phyloP scores from a whole-genome alignment of 768 basidiomycete genomes.

The Boletus reticulatus region DNA sequence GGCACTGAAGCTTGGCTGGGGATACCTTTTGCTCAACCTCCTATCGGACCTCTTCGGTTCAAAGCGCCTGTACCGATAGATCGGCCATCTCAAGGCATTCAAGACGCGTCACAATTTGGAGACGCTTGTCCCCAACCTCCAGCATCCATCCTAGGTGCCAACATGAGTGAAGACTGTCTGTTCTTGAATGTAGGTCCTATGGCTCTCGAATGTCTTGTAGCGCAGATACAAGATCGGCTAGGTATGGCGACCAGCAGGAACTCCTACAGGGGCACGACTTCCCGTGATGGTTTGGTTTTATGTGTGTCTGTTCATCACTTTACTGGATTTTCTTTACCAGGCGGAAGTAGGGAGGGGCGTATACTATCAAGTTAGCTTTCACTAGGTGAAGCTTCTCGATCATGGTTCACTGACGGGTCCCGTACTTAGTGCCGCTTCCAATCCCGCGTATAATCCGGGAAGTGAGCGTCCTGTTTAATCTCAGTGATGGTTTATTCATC shows the following conservation, averaged over 20 bases:
- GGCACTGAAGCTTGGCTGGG: slow-evolving; percentile 59
- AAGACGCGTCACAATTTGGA: slow-evolving; percentile 48
- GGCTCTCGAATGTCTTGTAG: not conserved
- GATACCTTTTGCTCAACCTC: slow-evolving; percentile 58
- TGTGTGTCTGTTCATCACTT: not conserved
- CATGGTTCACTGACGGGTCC: not conserved
- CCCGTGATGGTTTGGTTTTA: slow-evolving; percentile 23
- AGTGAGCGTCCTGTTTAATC: slow-evolving; percentile 1
- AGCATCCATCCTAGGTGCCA: slow-evolving; percentile 36
- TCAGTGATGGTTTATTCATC: not conserved
- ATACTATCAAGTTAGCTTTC: slow-evolving; percentile 7
- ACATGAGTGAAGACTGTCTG: slow-evolving; percentile 54
- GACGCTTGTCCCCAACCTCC: slow-evolving; percentile 55
- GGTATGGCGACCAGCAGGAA: slow-evolving; percentile 20
- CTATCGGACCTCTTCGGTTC: slow-evolving; percentile 55
- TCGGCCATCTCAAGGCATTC: slow-evolving; percentile 27
- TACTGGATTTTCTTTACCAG: not conserved
- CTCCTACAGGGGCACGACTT: not conserved
- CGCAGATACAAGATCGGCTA: not conserved
- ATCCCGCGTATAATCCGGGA: slow-evolving; percentile 13
- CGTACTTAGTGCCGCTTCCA: slow-evolving; percentile 13
- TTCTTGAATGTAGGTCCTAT: slow-evolving; percentile 42
- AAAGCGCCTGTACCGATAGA: slow-evolving; percentile 48
- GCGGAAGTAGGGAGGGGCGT: slow-evolving; percentile 11
- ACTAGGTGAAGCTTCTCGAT: not conserved